Conservation (phyloP, 176 grass and related monocot genomes). For the Cenchrus fungigraminus region DNA sequence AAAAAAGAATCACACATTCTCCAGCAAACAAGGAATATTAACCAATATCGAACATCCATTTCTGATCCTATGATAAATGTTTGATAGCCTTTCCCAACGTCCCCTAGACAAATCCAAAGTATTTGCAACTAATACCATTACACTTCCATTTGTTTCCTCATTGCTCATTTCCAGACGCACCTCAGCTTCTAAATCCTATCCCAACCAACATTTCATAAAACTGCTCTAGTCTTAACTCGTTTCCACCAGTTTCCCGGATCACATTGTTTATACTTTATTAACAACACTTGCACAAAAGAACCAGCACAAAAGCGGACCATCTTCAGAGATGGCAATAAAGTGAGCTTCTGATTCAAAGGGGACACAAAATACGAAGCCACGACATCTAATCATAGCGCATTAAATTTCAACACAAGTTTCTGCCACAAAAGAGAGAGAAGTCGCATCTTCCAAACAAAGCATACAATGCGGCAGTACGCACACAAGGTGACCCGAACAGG, state of each 20-base stretch:
- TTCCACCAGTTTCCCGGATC: neutral
- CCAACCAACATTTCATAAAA: neutral
- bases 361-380: neutral
- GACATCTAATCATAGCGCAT: conserved; percentile 4
- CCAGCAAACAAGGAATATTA: conserved; percentile 15
- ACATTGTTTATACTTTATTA: neutral
- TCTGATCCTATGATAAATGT: neutral
- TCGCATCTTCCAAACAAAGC: conserved; percentile 26
- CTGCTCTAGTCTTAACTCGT: neutral
- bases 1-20: conserved; percentile 19
- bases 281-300: neutral
- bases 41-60: neutral
- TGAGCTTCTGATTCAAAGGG: neutral
- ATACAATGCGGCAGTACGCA: conserved; percentile 37
- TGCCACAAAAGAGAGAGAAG: conserved; percentile 15
- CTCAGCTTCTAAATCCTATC: neutral
- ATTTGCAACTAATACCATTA: neutral
- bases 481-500: neutral
- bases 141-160: neutral
- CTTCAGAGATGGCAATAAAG: neutral
- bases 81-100: neutral
- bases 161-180: neutral
- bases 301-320: neutral
- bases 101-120: conserved; percentile 8
- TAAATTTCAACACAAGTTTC: conserved; percentile 30